Percentiles rank a stretch among this genome's conserved stretches.
phyloP scores from a whole-genome alignment of 164 flowering plant species.

The Platanus orientalis region DNA sequence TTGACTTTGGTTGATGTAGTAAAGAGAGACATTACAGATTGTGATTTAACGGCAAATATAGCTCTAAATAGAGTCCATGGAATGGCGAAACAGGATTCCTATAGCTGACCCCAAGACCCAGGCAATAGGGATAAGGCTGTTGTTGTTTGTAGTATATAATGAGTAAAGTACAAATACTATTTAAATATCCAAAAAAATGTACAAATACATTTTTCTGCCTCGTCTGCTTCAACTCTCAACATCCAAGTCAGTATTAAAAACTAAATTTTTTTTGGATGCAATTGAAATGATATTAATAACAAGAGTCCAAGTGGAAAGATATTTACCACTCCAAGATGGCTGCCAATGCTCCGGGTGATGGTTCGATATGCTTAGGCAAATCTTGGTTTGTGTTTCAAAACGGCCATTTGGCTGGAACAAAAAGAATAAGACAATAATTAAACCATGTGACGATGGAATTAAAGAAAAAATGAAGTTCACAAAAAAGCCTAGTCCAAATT shows the following conservation, averaged over 20 bases:
- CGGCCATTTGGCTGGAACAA: constrained; percentile 90
- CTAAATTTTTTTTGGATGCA: neutral
- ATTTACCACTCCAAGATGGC: constrained; percentile 98
- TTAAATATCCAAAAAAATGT: no score
- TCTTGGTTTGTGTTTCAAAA: constrained; percentile 95
- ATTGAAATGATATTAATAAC: neutral
- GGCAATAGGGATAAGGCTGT: no score
- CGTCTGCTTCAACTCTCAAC: neutral
- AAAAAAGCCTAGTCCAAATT: neutral
- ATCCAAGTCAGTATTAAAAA: neutral
- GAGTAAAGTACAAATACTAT: no score
- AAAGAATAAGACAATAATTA: neutral
- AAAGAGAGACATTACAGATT: no score
- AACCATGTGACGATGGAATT: neutral
- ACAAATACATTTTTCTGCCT: no score
- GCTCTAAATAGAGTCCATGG: no score
- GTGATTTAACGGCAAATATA: no score
- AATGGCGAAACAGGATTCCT: no score
- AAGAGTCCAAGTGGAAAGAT: neutral
- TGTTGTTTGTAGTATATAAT: no score
- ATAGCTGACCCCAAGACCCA: no score
- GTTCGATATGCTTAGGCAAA: constrained; percentile 92
- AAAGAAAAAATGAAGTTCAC: neutral
- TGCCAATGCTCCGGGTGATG: constrained; percentile 99
- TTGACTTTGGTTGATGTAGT: no score